Evolutionary conservation across 345 rosid species (phyloP).

Genomic region (Citrus maxima): DNA sequence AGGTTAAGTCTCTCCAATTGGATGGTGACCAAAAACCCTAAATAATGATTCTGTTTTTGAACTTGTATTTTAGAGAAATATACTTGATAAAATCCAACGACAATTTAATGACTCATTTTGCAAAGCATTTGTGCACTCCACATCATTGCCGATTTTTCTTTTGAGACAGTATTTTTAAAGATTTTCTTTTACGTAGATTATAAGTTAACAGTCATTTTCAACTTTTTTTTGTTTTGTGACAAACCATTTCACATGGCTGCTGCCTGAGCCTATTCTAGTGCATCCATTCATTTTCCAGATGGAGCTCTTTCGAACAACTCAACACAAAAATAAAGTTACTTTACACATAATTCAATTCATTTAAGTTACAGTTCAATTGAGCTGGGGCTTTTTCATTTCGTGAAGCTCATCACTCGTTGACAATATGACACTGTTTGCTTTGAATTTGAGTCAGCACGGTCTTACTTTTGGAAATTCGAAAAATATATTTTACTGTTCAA

Average conservation of each 20-base stretch:
- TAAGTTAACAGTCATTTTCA: neutral
- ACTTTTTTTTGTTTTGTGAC: neutral
- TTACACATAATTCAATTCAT: neutral
- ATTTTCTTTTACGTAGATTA: neutral
- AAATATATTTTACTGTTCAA: no score
- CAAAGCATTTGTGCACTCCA: neutral
- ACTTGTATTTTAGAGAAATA: neutral
- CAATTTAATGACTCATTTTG: neutral
- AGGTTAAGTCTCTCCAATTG: constrained; percentile 2
- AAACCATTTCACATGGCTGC: neutral
- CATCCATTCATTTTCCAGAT: neutral
- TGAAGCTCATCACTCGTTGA: no score
- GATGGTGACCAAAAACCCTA: neutral
- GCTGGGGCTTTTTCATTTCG: no score
- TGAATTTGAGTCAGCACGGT: no score
- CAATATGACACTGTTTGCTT: no score
- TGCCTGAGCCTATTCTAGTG: neutral
- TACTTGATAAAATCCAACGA: neutral
- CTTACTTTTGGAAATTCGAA: no score
- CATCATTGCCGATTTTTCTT: no score
- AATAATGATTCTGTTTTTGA: neutral
- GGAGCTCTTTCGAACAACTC: neutral
- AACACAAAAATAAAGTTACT: neutral
- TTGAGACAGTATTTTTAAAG: no score
- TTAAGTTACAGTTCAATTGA: no score